A percentile compares a stretch with the other conserved stretches of the same genome.
phyloP scores from a whole-genome alignment of 2,329 filamentous ascomycete genomes.

The Nectriaceae sp. region DNA sequence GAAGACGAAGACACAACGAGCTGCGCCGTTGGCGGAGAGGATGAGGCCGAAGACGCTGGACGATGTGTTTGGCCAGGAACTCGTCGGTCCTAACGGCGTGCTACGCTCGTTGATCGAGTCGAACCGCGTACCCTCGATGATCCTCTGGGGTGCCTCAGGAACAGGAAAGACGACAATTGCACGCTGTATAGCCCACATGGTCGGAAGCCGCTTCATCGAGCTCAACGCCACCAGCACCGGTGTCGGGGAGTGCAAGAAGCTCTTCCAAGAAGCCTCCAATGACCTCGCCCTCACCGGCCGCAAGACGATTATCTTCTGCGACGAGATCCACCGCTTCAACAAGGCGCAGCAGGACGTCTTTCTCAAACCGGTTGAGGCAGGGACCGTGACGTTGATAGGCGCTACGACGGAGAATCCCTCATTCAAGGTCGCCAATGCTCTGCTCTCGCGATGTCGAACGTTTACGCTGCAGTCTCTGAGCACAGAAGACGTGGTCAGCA shows the following conservation, averaged over 20 bases:
- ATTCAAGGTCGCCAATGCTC: conserved; percentile 86
- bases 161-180: conserved; percentile 93
- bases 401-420: conserved; percentile 97
- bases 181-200: conserved; percentile 80
- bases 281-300: conserved; percentile 80
- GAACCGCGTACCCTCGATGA: conserved; percentile 89
- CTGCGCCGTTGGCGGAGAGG: conserved; percentile 86
- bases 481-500: conserved; percentile 69
- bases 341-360: conserved; percentile 96
- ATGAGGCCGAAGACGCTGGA: conserved; percentile 87
- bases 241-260: conserved; percentile 87
- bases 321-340: conserved; percentile 91
- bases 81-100: conserved; percentile 83
- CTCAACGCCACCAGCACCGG: conserved; percentile 92
- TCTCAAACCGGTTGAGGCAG: conserved; percentile 86
- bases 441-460: conserved; percentile 86
- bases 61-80: conserved; percentile 86
- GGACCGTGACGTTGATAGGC: conserved; percentile 87
- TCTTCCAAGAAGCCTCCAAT: conserved; percentile 81
- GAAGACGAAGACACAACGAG: conserved; percentile 67
- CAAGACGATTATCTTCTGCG: conserved; percentile 95
- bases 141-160: conserved; percentile 83
- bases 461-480: conserved; percentile 81
- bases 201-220: conserved; percentile 86
- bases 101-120: conserved; percentile 84